Evolutionary conservation across 345 rosid genomes (phyloP).

Genomic region (Luvunga scandens): DNA sequence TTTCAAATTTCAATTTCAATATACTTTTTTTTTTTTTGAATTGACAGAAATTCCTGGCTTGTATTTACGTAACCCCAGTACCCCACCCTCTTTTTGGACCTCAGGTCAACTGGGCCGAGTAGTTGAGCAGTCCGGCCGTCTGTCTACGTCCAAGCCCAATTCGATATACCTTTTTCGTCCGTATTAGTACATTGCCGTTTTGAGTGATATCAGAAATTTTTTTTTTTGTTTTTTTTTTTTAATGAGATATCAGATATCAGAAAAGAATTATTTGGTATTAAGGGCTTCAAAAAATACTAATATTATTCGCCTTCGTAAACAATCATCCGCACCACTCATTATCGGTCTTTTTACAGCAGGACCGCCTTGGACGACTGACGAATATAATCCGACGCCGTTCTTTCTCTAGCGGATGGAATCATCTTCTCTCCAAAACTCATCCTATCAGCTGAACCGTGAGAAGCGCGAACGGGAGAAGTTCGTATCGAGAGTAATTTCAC

Average conservation of each 20-base stretch:
- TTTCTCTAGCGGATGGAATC: constrained; percentile 4
- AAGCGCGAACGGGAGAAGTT: constrained; percentile 30
- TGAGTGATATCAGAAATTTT: no score
- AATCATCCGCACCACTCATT: no score
- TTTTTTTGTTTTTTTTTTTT: no score
- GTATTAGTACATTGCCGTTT: not conserved
- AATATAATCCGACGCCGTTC: not conserved
- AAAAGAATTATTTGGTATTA: not conserved
- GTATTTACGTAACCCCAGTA: not conserved
- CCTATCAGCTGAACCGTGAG: not conserved
- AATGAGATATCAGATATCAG: no score
- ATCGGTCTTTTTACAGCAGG: not conserved
- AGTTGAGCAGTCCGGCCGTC: not conserved
- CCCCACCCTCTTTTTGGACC: constrained; percentile 1
- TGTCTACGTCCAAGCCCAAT: not conserved
- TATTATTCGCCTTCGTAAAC: no score
- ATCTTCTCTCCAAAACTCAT: not conserved
- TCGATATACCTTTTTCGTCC: not conserved
- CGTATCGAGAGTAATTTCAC: constrained; percentile 27
- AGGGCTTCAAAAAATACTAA: not conserved
- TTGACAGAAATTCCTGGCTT: no score
- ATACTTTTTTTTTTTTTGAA: not conserved
- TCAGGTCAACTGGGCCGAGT: not conserved
- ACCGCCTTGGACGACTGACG: not conserved
- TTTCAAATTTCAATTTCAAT: not conserved